Percentiles rank a stretch among this genome's conserved stretches.
These are phyloP conservation scores for Wickerhamomyces canadensis DNA, from an alignment of 805 yeast genomes.

Conservation along the genomic window DNA sequence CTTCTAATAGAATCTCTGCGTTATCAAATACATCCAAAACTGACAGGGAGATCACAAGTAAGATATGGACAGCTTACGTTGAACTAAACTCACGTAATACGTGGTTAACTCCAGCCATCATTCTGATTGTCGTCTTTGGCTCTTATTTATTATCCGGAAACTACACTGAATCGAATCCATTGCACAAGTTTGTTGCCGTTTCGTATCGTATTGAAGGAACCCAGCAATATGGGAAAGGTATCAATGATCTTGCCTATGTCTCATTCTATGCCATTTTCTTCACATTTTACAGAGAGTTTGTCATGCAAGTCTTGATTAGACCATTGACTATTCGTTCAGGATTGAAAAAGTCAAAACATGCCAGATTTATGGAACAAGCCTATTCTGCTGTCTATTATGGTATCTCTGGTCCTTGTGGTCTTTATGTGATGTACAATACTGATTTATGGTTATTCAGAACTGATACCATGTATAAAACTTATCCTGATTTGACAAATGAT, in stretches of 20 bases:
- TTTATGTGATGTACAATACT: slow-evolving; percentile 77
- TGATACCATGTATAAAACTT: slow-evolving; percentile 66
- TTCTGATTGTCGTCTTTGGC: slow-evolving; percentile 35
- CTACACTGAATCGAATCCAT: slow-evolving; percentile 50
- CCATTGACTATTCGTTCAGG: slow-evolving; percentile 63
- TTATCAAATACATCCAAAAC: slow-evolving; percentile 28
- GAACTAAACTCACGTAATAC: slow-evolving; percentile 56
- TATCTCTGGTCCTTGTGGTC: slow-evolving; percentile 76
- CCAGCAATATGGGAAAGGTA: slow-evolving; percentile 82
- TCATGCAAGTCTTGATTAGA: slow-evolving; percentile 73
- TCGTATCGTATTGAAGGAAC: slow-evolving; percentile 61
- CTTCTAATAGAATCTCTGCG: slow-evolving; percentile 30
- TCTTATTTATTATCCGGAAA: slow-evolving; percentile 54
- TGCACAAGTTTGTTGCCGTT: slow-evolving; percentile 57
- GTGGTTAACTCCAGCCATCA: slow-evolving; percentile 64
- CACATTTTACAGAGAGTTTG: slow-evolving; percentile 85
- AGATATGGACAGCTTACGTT: slow-evolving; percentile 50
- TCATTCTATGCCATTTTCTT: slow-evolving; percentile 77
- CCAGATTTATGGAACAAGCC: slow-evolving; percentile 89
- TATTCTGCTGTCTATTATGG: slow-evolving; percentile 81
- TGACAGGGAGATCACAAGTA: slow-evolving; percentile 50
- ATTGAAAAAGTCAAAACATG: slow-evolving; percentile 46
- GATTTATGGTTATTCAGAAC: slow-evolving; percentile 92
- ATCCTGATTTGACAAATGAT: slow-evolving; percentile 78
- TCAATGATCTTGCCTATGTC: slow-evolving; percentile 74